phyloP scores from a whole-genome alignment of 2,329 filamentous ascomycete species.

The Penicillium hordei region DNA sequence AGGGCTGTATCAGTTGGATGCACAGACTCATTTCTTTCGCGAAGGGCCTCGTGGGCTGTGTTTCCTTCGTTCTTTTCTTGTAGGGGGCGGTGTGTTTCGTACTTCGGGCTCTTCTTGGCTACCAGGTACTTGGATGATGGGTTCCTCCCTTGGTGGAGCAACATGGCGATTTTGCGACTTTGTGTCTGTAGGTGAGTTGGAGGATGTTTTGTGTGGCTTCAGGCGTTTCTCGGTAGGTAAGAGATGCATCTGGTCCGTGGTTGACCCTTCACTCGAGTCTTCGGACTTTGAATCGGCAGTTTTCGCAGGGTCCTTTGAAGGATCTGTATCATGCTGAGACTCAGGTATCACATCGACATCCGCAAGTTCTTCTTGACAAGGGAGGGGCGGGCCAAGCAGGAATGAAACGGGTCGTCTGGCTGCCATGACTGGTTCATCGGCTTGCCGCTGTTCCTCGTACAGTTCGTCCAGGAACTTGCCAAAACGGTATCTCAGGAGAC shows the following conservation, averaged over 20 bases:
- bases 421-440: slow-evolving; percentile 32
- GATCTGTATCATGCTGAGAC: not conserved
- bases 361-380: not conserved
- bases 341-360: slow-evolving; percentile 4
- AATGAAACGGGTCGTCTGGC: slow-evolving; percentile 33
- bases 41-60: slow-evolving; percentile 7
- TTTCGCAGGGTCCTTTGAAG: not conserved
- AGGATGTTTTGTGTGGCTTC: not conserved
- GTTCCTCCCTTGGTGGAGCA: slow-evolving; percentile 4
- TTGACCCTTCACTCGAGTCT: not conserved
- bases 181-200: not conserved
- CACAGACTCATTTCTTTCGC: not conserved
- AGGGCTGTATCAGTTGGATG: not conserved
- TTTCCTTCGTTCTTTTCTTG: not conserved
- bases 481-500: slow-evolving; percentile 63
- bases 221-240: slow-evolving; percentile 4
- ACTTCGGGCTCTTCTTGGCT: slow-evolving; percentile 28
- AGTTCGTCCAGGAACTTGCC: slow-evolving; percentile 65
- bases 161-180: not conserved
- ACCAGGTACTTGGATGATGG: slow-evolving; percentile 31
- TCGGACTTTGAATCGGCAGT: not conserved
- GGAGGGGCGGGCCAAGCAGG: slow-evolving; percentile 27
- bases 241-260: slow-evolving; percentile 10
- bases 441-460: slow-evolving; percentile 57
- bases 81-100: slow-evolving; percentile 25